Evolutionary conservation across 495 filamentous ascomycete genomes (phyloP), one percentile per base, ranked within the genome.

Genomic region (Penicillium desertorum): DNA sequence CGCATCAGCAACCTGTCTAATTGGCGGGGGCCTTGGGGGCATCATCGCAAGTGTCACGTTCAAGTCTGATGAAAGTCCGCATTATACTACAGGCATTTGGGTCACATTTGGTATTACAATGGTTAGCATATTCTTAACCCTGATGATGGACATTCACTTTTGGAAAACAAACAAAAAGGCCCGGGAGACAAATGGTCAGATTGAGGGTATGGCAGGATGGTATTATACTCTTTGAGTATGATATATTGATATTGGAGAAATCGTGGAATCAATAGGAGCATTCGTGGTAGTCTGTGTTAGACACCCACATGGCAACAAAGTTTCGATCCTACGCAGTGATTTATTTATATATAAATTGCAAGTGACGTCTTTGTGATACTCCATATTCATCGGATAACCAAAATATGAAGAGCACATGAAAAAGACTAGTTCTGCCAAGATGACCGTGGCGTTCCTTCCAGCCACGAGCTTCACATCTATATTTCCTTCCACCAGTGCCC

Each of bases 11-110:
- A 48, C 29, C 29, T 48, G 29, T 11, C 45, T 48, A 2, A 48
- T 48, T 48, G 45, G 45, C 10, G 45, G 45, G 1, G 45, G 45
- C 9, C 29, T 48, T 48, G 29, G 45, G n/a, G 45, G 45, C 3
- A 48, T 48, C 4, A 32, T 48, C 20, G 27, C 45, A 4, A 47
- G 45, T 11, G n/a, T 48, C 10, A 19, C n/a, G 8, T 48, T 48
- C 29, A 48, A 48, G 29, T 48, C 45, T 10, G 29, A 34, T 34
- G 45, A 48, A 48, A 34, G 45, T 20, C 45, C 45, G 29, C 29
- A 48, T 48, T 48, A 48, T 48, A 48, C 27, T 32, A 48, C 45
- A 19, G 45, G 45, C 4, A 48, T 48, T 32, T 48, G 45, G 45
- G 45, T 48, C n/a, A 48, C 45, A 20, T 48, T 48, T 14, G 29